Evolutionary conservation across 805 yeast genomes (phyloP).

Genomic region (Komagataella pseudopastoris): DNA sequence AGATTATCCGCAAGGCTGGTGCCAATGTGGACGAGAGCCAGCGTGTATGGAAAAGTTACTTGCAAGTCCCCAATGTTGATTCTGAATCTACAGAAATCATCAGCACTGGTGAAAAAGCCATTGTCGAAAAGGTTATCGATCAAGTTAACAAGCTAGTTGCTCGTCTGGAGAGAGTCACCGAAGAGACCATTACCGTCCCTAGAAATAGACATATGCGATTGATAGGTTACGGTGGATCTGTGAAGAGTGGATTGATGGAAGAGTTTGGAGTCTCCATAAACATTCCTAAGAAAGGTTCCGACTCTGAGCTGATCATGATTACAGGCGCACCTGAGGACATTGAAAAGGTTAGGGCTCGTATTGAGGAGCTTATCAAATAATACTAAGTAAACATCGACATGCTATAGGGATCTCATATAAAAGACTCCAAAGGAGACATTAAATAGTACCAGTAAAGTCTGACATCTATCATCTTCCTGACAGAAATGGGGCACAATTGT

Average conservation of each 20-base stretch:
- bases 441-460: background rate
- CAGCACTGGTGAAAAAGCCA: slow-evolving; percentile 59
- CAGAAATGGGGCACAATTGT: background rate
- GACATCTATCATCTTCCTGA: background rate
- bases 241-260: slow-evolving; percentile 58
- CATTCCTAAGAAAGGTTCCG: slow-evolving; percentile 50
- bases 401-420: background rate
- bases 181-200: slow-evolving; percentile 43
- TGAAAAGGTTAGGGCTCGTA: slow-evolving; percentile 47
- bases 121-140: slow-evolving; percentile 56
- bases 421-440: background rate
- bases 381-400: slow-evolving; percentile 10
- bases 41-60: slow-evolving; percentile 37
- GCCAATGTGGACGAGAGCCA: slow-evolving; percentile 32
- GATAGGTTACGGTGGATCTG: slow-evolving; percentile 72
- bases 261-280: slow-evolving; percentile 50
- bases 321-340: slow-evolving; percentile 57
- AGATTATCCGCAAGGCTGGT: slow-evolving; percentile 70
- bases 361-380: slow-evolving; percentile 48
- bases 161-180: slow-evolving; percentile 45
- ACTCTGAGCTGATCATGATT: slow-evolving; percentile 37
- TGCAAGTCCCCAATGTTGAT: slow-evolving; percentile 58
- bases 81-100: slow-evolving; percentile 45
- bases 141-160: slow-evolving; percentile 50
- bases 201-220: slow-evolving; percentile 62